phyloP scores from a whole-genome alignment of 2,329 filamentous ascomycete species.

The Fusarium humuli region DNA sequence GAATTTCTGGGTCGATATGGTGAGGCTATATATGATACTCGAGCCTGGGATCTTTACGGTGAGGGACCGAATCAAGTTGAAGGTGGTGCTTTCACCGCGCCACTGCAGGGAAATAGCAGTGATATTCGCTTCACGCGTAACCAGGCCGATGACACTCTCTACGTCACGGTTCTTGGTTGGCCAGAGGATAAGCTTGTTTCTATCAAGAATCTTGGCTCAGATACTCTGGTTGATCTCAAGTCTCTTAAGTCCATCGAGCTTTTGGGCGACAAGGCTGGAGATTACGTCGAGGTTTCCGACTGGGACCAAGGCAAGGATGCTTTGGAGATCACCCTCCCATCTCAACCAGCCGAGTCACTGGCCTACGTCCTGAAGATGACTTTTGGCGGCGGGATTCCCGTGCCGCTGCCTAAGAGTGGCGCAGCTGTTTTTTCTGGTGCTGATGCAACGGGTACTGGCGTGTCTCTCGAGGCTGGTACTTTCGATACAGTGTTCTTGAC shows the following conservation, averaged over 20 bases:
- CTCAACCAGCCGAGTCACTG: neutral
- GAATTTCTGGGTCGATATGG: constrained; percentile 12
- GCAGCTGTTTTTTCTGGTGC: neutral
- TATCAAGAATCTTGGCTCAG: neutral
- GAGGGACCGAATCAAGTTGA: constrained; percentile 14
- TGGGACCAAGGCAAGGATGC: constrained; percentile 17
- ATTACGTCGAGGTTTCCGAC: neutral
- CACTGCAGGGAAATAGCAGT: constrained; percentile 14
- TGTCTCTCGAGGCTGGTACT: neutral
- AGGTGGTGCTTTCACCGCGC: constrained; percentile 11
- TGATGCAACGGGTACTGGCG: neutral
- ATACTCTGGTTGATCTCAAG: neutral
- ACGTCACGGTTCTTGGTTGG: constrained; percentile 16
- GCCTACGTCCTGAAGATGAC: constrained; percentile 10
- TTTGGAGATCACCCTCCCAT: constrained; percentile 1
- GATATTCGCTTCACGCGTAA: constrained; percentile 20
- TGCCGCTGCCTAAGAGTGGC: neutral
- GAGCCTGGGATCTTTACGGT: constrained; percentile 14
- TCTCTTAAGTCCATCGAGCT: constrained; percentile 3
- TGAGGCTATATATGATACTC: neutral
- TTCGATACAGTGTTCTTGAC: constrained; percentile 10
- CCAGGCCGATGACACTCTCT: neutral
- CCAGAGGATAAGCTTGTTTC: neutral
- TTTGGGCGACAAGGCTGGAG: neutral
- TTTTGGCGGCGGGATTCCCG: neutral